Evolutionary conservation across 2,329 filamentous ascomycete genomes (phyloP).

Genomic region (Diaporthe aspalathi): DNA sequence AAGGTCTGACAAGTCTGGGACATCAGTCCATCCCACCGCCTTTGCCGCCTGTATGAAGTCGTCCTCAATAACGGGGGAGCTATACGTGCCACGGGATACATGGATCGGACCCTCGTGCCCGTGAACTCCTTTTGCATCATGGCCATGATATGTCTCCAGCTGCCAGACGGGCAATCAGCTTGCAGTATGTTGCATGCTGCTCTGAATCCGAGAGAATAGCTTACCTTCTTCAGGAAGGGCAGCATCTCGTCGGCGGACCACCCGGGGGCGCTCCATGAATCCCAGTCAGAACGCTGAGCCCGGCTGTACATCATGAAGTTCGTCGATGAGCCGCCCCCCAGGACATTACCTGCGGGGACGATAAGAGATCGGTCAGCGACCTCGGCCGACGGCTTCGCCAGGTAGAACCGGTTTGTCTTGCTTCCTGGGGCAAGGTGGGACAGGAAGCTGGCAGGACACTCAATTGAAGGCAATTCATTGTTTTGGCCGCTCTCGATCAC

Average conservation of each 20-base stretch:
- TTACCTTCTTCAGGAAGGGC: constrained; percentile 62
- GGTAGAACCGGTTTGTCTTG: constrained; percentile 58
- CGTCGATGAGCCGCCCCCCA: constrained; percentile 65
- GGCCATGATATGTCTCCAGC: constrained; percentile 62
- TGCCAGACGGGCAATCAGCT: constrained; percentile 37
- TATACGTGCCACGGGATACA: constrained; percentile 59
- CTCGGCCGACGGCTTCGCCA: constrained; percentile 56
- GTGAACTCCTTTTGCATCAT: constrained; percentile 55
- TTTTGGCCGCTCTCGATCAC: constrained; percentile 66
- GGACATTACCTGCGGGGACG: constrained; percentile 54
- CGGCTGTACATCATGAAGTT: constrained; percentile 57
- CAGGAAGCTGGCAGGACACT: constrained; percentile 62
- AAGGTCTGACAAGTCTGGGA: constrained; percentile 61
- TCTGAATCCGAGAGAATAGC: not conserved
- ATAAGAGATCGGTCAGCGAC: constrained; percentile 56
- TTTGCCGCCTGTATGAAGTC: constrained; percentile 59
- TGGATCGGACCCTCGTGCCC: constrained; percentile 62
- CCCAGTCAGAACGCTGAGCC: constrained; percentile 48
- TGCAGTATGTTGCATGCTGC: not conserved
- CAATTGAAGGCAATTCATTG: constrained; percentile 60
- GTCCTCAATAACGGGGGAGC: constrained; percentile 51
- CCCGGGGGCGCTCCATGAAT: constrained; percentile 45
- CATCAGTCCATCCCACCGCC: constrained; percentile 57
- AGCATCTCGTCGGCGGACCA: constrained; percentile 52
- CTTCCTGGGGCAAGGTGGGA: constrained; percentile 54